phyloP scores from a whole-genome alignment of 148 eudicot genomes.

The Mesembryanthemum crystallinum region DNA sequence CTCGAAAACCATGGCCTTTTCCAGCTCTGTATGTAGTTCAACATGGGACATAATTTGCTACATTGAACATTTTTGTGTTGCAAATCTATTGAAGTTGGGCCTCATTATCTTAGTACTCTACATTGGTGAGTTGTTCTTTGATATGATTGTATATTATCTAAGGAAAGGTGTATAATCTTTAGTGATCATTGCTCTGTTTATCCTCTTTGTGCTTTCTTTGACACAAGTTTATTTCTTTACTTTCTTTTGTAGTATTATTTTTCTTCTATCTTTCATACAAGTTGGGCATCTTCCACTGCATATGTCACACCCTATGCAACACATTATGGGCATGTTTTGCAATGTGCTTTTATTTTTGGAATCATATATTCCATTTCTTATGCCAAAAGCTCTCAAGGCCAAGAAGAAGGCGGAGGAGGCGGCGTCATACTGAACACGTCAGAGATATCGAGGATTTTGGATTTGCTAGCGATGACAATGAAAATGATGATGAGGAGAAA shows the following conservation, averaged over 20 bases:
- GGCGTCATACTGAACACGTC: not conserved
- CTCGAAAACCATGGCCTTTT: not conserved
- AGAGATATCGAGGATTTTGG: not conserved
- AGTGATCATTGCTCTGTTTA: not conserved
- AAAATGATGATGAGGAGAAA: not conserved
- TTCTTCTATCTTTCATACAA: slow-evolving; percentile 41
- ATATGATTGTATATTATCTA: too few relatives aligned
- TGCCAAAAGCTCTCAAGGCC: slow-evolving; percentile 5
- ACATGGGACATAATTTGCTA: slow-evolving; percentile 21
- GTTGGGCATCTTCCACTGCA: slow-evolving; percentile 48
- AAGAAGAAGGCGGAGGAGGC: not conserved
- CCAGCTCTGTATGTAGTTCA: slow-evolving; percentile 12
- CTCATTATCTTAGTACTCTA: slow-evolving; percentile 18
- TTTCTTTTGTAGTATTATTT: slow-evolving; percentile 35
- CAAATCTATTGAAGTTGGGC: slow-evolving; percentile 18
- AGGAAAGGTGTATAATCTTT: not conserved
- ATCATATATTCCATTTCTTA: slow-evolving; percentile 10
- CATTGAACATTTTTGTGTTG: slow-evolving; percentile 25
- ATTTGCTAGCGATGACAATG: not conserved
- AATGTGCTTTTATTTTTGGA: slow-evolving; percentile 29
- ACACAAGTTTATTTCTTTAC: not conserved
- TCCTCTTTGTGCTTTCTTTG: not conserved
- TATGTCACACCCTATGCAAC: slow-evolving; percentile 32
- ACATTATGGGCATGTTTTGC: slow-evolving; percentile 34
- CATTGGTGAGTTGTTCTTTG: not conserved